A percentile compares a stretch with the other conserved stretches of the same genome.
These are phyloP conservation scores for Wallacemonas sp. DNA, from an alignment of 208 protist species.

Conservation along the genomic window DNA sequence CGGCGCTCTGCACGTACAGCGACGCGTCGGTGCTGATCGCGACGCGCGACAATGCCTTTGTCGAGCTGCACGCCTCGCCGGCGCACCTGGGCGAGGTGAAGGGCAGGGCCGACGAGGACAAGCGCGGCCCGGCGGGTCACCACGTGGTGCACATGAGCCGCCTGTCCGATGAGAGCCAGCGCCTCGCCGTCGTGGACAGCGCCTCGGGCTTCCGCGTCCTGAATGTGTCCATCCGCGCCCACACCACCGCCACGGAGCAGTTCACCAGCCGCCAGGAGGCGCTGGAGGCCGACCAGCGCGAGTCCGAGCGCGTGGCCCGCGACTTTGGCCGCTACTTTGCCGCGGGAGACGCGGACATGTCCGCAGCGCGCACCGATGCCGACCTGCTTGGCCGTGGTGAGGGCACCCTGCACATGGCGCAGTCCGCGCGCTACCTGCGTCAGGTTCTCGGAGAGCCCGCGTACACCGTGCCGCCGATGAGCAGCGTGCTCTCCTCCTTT, in stretches of 20 bases:
- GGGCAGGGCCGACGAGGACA: conserved; percentile 11
- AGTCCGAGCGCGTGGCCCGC: neutral
- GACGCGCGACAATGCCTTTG: conserved; percentile 32
- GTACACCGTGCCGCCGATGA: conserved; percentile 81
- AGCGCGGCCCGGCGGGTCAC: conserved; percentile 9
- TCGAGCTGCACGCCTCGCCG: conserved; percentile 37
- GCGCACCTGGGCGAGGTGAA: conserved; percentile 21
- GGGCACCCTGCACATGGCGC: conserved; percentile 25
- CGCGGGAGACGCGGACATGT: conserved; percentile 13
- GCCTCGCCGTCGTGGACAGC: conserved; percentile 56
- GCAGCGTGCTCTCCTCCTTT: conserved; percentile 67
- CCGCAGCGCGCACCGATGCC: conserved; percentile 18
- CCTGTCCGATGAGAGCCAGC: conserved; percentile 36
- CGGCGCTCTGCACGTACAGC: conserved; percentile 55
- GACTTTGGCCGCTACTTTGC: conserved; percentile 17
- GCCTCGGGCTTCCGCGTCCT: conserved; percentile 64
- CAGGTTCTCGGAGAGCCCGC: conserved; percentile 70
- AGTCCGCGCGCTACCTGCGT: conserved; percentile 43
- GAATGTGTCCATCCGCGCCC: conserved; percentile 26
- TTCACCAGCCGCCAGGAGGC: conserved; percentile 20
- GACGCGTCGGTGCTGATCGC: conserved; percentile 54
- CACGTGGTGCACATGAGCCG: conserved; percentile 40
- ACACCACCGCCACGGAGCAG: conserved; percentile 18
- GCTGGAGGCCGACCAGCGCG: neutral
- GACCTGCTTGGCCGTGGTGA: conserved; percentile 17